A percentile compares a stretch with the other conserved stretches of the same genome.
Conservation (phyloP, 225 moss, liverwort and hornwort genomes). For the Neckera pumila region DNA sequence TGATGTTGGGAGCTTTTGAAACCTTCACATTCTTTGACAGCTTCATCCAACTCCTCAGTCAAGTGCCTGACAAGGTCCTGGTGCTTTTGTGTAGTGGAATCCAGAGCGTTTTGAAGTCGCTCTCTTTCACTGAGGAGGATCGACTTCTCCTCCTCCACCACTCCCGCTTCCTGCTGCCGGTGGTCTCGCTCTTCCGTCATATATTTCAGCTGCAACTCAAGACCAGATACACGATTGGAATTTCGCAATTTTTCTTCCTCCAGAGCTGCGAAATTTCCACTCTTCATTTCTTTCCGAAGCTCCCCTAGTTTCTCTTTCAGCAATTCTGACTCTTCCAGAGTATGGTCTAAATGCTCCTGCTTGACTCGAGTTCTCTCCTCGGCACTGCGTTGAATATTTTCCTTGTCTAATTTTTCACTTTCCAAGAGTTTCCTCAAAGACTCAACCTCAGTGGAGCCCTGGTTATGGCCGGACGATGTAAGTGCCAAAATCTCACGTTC, state of each 20-base stretch:
- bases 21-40: slow-evolving; percentile 36
- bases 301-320: slow-evolving; percentile 46
- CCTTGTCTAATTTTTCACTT: slow-evolving; percentile 42
- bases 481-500: slow-evolving; percentile 53
- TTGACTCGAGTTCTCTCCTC: slow-evolving; percentile 35
- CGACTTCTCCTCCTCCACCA: slow-evolving; percentile 40
- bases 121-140: slow-evolving; percentile 38
- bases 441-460: slow-evolving; percentile 30
- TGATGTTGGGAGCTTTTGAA: slow-evolving; percentile 35
- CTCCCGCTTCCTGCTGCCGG: slow-evolving; percentile 47
- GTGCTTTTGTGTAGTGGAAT: slow-evolving; percentile 39
- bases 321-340: slow-evolving; percentile 33
- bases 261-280: slow-evolving; percentile 51
- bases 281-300: slow-evolving; percentile 39
- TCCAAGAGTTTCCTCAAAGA: slow-evolving; percentile 42
- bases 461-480: slow-evolving; percentile 32
- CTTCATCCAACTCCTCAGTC: slow-evolving; percentile 47
- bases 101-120: slow-evolving; percentile 47
- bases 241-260: slow-evolving; percentile 58
- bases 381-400: slow-evolving; percentile 28
- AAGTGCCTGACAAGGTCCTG: slow-evolving; percentile 49
- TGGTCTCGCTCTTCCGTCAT: slow-evolving; percentile 58
- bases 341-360: slow-evolving; percentile 36
- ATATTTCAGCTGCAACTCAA: slow-evolving; percentile 62
- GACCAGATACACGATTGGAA: slow-evolving; percentile 41